Evolutionary conservation across 805 yeast genomes (phyloP), one percentile per base, ranked within the genome.

Genomic region (Komagataella pseudopastoris): DNA sequence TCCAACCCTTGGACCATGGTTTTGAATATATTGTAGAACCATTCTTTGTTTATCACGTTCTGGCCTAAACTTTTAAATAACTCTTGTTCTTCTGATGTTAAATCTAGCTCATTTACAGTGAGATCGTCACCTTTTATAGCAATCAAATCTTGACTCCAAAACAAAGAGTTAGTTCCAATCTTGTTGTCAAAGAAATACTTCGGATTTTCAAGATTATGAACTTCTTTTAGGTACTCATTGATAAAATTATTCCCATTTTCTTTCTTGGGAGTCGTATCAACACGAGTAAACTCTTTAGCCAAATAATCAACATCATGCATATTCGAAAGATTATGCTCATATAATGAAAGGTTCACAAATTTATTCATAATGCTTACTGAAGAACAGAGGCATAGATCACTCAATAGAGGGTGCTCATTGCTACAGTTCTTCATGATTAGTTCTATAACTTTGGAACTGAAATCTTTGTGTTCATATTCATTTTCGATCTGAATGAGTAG

Each of bases 1-100:
- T 88, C 91, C 61, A 87, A 79, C 59, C 88, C 83, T 55, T 83
- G 75, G 36, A 80, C 68, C 66, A 84, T 71, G 50, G 75, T 66
- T 12, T 70, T 70, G 12, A 80, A 67, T 6, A 83, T 69, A 12
- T 64, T 65, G 3, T 59, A 56, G n/a, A 88, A 59, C 88, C 91
- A 85, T 0, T 75, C 75, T 53, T 72, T 75, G 4, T 74, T 72
- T 3, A 88, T 62, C 4, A 62, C 45, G 5, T 30, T 30, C 0
- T 61, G 48, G 4, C 84, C 80, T 51, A 85, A 67, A 0, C 58
- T 56, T 1, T 55, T 54, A 24, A 87, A 56, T 0, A 76, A 65
- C 2, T 56, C 54, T 0, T 51, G 50, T 54, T 88, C 91, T 3
- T 63, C 51, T 0, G 60, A 66, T 14, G 59, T 67, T 17, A 83